Evolutionary conservation across 495 filamentous ascomycete species (phyloP), one percentile per base, ranked within the genome.

Genomic region (Penicillium ucsense): DNA sequence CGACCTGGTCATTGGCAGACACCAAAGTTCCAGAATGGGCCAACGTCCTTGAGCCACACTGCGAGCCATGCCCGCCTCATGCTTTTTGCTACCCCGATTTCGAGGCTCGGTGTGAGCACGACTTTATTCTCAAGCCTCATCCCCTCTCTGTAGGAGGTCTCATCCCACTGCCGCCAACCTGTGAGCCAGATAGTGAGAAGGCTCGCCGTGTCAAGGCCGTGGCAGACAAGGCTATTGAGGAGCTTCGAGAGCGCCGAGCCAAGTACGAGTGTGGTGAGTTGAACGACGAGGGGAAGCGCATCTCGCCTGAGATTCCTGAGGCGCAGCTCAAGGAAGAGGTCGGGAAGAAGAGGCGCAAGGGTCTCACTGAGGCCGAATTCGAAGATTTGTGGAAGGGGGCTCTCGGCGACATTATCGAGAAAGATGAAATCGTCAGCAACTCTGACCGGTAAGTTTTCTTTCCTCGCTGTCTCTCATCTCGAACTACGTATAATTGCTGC

Each of bases 121-220:
- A 89, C 58, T 98, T 90, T 57, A 74, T 97, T 41, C 75, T 92
- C 30, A 83, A 85, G 60, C 76, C 83, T 5, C 92, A 96, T 63
- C 91, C 89, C 5, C 73, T 95, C 8, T 81, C 89, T 0, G 59
- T 96, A 0, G 81, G 83, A 27, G 91, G 92, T 4, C 56, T 92
- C 9, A 57, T 96, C 6, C 92, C 92, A 11, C 68, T 97, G 30
- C 79, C 91, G 2, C 91, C 92, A 8, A 88, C 85, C n/a, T 98
- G 92, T 61, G 91, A 95, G 62, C 83, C 94, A 2, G 94, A 98
- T 61, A 86, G 89, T 42, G 87, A 91, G 61, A 96, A 95, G 59
- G 86, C 84, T 12, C 84, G 89, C 41, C 81, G 83, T 29, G 87
- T 96, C 38, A 84, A 88, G 56, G 79, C 83, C 35, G 88, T 98